Percentiles rank a stretch among this genome's conserved stretches.
Conservation (phyloP, 1,139 yeast species). For the Debaryomyces nepalensis region DNA sequence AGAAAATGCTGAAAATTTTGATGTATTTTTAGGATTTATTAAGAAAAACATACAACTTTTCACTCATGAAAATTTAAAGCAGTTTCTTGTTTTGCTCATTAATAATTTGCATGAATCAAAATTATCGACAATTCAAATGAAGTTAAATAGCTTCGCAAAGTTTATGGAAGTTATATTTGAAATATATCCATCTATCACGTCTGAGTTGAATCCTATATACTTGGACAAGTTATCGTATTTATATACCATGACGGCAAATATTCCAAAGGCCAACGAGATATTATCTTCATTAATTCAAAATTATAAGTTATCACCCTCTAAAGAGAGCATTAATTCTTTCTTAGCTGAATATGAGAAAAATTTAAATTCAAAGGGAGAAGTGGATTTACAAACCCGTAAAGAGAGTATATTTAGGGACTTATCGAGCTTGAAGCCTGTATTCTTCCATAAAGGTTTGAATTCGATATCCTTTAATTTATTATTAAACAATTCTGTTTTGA, state of each 20-base stretch:
- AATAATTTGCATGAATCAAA: conserved; percentile 20
- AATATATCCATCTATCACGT: conserved; percentile 20
- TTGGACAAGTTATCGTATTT: conserved; percentile 35
- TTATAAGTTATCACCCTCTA: conserved; percentile 30
- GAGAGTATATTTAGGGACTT: conserved; percentile 29
- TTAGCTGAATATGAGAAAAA: conserved; percentile 20
- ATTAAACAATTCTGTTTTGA: conserved; percentile 27
- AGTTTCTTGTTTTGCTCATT: conserved; percentile 21
- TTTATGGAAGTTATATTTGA: conserved; percentile 17
- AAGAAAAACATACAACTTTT: conserved; percentile 21
- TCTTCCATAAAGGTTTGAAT: conserved; percentile 32
- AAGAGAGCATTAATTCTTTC: conserved; percentile 29
- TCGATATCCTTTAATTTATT: conserved; percentile 27
- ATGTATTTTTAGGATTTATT: conserved; percentile 24
- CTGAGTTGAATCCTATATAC: conserved; percentile 24
- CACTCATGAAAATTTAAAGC: conserved; percentile 26
- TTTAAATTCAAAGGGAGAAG: conserved; percentile 1
- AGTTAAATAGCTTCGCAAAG: conserved; percentile 15
- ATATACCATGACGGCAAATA: conserved; percentile 26
- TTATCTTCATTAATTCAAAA: conserved; percentile 25
- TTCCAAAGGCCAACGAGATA: conserved; percentile 23
- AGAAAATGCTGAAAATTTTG: conserved; percentile 17
- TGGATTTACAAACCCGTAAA: conserved; percentile 10
- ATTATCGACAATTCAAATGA: conserved; percentile 14
- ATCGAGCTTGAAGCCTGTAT: conserved; percentile 33